phyloP scores from a whole-genome alignment of 805 yeast species.

The Lipomyces japonicus region DNA sequence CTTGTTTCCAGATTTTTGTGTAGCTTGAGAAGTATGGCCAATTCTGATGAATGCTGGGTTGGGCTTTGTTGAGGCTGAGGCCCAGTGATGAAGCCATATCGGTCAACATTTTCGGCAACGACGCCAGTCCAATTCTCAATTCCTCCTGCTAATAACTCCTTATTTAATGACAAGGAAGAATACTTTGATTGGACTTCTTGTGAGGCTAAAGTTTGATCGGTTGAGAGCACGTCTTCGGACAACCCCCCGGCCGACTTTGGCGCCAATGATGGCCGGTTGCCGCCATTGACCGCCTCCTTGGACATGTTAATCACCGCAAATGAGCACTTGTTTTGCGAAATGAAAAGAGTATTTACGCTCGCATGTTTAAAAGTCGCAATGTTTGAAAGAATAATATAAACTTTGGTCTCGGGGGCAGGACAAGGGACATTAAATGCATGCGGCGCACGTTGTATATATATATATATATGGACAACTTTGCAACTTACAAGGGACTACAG shows the following conservation, averaged over 20 bases:
- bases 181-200: slow-evolving; percentile 4
- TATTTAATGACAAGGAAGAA: background rate
- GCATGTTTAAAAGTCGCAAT: slow-evolving; percentile 3
- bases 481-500: too few relatives aligned
- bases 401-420: slow-evolving; percentile 13
- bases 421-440: too few relatives aligned
- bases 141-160: slow-evolving; percentile 23
- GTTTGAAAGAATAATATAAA: slow-evolving; percentile 10
- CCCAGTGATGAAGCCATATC: slow-evolving; percentile 20
- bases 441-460: too few relatives aligned
- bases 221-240: background rate
- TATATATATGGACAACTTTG: too few relatives aligned
- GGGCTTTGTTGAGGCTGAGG: background rate
- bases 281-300: slow-evolving; percentile 7
- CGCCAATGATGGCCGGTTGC: slow-evolving; percentile 6
- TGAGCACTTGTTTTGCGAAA: slow-evolving; percentile 7
- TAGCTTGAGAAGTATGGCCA: background rate
- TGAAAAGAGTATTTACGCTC: slow-evolving; percentile 11
- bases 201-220: background rate
- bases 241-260: slow-evolving; percentile 9
- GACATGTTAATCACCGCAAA: slow-evolving; percentile 15
- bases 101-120: slow-evolving; percentile 18
- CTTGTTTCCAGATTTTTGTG: background rate
- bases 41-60: background rate
- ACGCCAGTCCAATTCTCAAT: slow-evolving; percentile 22